These are phyloP conservation scores for Lipomyces orientalis DNA, from an alignment of 805 yeast genomes.

Conservation along the genomic window DNA sequence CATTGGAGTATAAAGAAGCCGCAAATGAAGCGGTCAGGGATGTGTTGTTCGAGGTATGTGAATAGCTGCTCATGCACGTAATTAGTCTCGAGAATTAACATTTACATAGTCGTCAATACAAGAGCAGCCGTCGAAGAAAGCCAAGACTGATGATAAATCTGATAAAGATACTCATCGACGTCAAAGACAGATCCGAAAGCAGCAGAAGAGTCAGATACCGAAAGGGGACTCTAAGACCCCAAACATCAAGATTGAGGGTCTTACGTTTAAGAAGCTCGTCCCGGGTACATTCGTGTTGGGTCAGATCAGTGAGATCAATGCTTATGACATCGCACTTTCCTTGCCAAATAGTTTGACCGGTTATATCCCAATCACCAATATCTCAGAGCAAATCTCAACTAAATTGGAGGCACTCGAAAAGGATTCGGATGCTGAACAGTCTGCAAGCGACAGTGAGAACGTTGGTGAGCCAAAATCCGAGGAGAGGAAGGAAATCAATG, in stretches of 20 bases:
- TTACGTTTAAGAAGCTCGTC: slow-evolving; percentile 64
- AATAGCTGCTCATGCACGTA: background rate
- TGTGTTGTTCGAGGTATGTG: slow-evolving; percentile 63
- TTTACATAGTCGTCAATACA: slow-evolving; percentile 15
- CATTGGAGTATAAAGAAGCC: slow-evolving; percentile 89
- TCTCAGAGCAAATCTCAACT: slow-evolving; percentile 66
- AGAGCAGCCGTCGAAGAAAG: slow-evolving; percentile 28
- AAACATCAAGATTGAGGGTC: slow-evolving; percentile 52
- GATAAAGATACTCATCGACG: slow-evolving; percentile 18
- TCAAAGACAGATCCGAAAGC: slow-evolving; percentile 28
- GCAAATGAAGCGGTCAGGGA: slow-evolving; percentile 91
- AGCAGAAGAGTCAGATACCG: slow-evolving; percentile 21
- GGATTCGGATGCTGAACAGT: slow-evolving; percentile 51
- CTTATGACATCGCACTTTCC: slow-evolving; percentile 68
- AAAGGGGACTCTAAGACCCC: slow-evolving; percentile 2
- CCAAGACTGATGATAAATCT: slow-evolving; percentile 4
- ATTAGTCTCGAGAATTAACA: background rate
- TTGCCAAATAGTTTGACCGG: slow-evolving; percentile 84
- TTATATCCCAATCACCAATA: slow-evolving; percentile 71
- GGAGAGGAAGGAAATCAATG: slow-evolving; percentile 42
- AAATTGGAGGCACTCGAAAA: slow-evolving; percentile 60
- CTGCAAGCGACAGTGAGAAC: slow-evolving; percentile 46
- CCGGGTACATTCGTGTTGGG: slow-evolving; percentile 82
- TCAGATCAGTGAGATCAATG: slow-evolving; percentile 65
- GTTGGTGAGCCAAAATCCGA: slow-evolving; percentile 41